Conservation (phyloP, 768 basidiomycete species). For the Pulveroboletus ravenelii region DNA sequence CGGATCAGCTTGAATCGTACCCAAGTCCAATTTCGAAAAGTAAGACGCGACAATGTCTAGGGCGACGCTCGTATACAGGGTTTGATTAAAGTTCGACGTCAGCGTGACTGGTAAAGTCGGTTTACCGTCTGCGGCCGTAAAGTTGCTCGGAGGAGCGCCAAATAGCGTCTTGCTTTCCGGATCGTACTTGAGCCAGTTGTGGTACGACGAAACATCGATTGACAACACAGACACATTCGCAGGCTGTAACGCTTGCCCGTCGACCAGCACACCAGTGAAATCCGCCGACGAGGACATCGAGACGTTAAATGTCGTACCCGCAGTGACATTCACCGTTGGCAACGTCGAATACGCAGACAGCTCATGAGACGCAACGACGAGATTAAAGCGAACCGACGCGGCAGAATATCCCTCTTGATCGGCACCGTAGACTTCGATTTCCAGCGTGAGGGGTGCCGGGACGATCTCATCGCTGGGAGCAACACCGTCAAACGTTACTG, state of each 20-base stretch:
- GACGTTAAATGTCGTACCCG: slow-evolving; percentile 48
- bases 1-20: slow-evolving; percentile 50
- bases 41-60: slow-evolving; percentile 68
- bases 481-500: slow-evolving; percentile 75
- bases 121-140: slow-evolving; percentile 31
- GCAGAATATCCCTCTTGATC: slow-evolving; percentile 73
- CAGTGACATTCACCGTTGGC: slow-evolving; percentile 69
- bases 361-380: slow-evolving; percentile 68
- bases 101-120: slow-evolving; percentile 56
- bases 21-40: slow-evolving; percentile 56
- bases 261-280: slow-evolving; percentile 59
- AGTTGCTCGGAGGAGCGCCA: slow-evolving; percentile 55
- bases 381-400: slow-evolving; percentile 50
- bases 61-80: slow-evolving; percentile 55
- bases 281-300: slow-evolving; percentile 51
- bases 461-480: slow-evolving; percentile 48
- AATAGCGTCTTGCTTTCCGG: slow-evolving; percentile 48
- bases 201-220: slow-evolving; percentile 56
- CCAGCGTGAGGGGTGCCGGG: slow-evolving; percentile 39
- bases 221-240: slow-evolving; percentile 51
- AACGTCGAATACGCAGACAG: slow-evolving; percentile 48
- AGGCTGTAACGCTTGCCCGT: slow-evolving; percentile 53
- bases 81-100: slow-evolving; percentile 62
- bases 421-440: slow-evolving; percentile 61
- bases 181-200: slow-evolving; percentile 61